Base-by-base conservation (phyloP, 176 grass and related monocot species). In the Oryza nivara region DNA sequence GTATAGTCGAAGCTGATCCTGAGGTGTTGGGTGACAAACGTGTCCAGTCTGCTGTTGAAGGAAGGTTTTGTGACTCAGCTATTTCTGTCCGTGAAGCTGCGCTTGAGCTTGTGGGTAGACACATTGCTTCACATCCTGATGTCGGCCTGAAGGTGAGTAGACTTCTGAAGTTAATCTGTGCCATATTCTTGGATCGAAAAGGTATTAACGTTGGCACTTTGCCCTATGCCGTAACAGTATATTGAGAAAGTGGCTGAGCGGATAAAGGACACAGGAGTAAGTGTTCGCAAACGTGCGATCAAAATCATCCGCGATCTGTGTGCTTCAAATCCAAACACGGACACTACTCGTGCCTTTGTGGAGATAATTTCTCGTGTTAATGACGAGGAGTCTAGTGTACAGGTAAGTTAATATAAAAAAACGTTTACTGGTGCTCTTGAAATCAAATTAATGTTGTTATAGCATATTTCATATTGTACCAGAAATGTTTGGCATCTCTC, bases 21-120 rank as follows among this genome's bases (percentile, higher is more conserved):
- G 92, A 99, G 83, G 96, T 99, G 41, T 86, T 99, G 81, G 90
- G 93, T 89, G 93, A 99, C 75, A 94, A 94, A 74, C 93, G 93
- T 75, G 91, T 99, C 60, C 96, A 99, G 89, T 89, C 77, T 76
- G 96, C 96, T 89, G 96, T 99, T 87, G 96, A 99, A 91, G 96
- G 96, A 77, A 92, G 96, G 64, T 99, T 99, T 89, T 99, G 96
- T 65, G 96, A 99, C 74, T 94, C 96, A 2, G 96, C 96, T 79
- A 99, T 99, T 74, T 99, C 96, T 87, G 96, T 99, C 87, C 89
- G 96, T 77, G 96, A 99, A 99, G 96, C 96, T 94, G 96, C 96
- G 30, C 87, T 99, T 84, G 96, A 99, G 75, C 93, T 99, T 87
- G 96, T 99, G 84, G 96, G 96, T 41, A 92, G 93, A 20, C 96